Conservation (phyloP, 2,329 filamentous ascomycete genomes). For the Fusarium sp. region DNA sequence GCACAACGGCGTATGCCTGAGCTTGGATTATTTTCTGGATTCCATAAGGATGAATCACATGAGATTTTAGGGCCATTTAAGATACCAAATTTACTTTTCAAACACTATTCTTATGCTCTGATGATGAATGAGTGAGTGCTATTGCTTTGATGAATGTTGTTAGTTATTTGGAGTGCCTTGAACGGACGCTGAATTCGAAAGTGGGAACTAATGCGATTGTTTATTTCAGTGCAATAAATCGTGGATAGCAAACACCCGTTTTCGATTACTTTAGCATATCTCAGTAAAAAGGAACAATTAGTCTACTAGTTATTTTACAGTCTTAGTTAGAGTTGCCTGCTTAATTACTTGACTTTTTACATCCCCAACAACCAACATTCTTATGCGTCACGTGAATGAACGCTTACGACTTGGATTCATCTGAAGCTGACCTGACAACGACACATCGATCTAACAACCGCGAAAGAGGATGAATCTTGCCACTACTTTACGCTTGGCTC, state of each 20-base stretch:
- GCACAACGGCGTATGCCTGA: slow-evolving; percentile 2
- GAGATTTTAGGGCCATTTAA: slow-evolving; percentile 2
- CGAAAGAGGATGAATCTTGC: slow-evolving; percentile 29
- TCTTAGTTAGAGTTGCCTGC: neutral
- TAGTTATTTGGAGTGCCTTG: neutral
- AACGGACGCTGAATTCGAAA: neutral
- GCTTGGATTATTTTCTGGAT: slow-evolving; percentile 6
- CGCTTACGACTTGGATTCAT: neutral
- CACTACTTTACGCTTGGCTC: slow-evolving; percentile 27
- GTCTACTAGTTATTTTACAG: neutral
- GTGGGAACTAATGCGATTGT: neutral
- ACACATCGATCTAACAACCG: neutral
- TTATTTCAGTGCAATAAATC: neutral
- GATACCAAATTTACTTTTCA: slow-evolving; percentile 24
- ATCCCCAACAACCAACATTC: neutral
- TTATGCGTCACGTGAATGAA: slow-evolving; percentile 11
- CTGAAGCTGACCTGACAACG: neutral
- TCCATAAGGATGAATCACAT: neutral
- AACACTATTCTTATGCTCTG: neutral
- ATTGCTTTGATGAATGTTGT: neutral
- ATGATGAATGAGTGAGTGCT: neutral
- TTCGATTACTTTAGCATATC: no score
- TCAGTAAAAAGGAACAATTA: no score
- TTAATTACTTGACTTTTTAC: neutral
- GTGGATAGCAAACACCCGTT: no score